phyloP scores from a whole-genome alignment of 768 basidiomycete genomes.

The Pleurotus pulmonarius region DNA sequence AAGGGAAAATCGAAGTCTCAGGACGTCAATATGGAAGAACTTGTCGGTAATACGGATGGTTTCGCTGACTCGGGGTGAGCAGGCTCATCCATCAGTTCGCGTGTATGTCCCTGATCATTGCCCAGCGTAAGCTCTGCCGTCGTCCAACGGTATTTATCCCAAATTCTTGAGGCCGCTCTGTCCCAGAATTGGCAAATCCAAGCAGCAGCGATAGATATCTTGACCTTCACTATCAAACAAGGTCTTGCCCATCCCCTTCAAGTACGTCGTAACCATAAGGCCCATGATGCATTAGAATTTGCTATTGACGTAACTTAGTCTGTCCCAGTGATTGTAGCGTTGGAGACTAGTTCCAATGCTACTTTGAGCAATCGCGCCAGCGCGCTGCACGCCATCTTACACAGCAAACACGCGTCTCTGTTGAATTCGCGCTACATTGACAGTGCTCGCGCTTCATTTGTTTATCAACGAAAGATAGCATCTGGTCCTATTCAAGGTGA shows the following conservation, averaged over 20 bases:
- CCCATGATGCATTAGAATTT: neutral
- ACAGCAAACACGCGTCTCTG: constrained; percentile 85
- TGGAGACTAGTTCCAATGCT: constrained; percentile 77
- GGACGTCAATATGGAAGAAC: constrained; percentile 84
- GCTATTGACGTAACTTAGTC: constrained; percentile 45
- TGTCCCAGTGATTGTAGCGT: constrained; percentile 85
- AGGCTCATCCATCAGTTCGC: neutral
- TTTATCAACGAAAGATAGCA: constrained; percentile 68
- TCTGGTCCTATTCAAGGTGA: constrained; percentile 51
- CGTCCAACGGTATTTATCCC: constrained; percentile 85
- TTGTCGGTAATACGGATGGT: constrained; percentile 92
- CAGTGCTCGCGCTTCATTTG: constrained; percentile 78
- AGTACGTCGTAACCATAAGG: constrained; percentile 34
- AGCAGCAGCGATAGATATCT: constrained; percentile 80
- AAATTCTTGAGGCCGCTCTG: constrained; percentile 78
- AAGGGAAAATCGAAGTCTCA: constrained; percentile 41
- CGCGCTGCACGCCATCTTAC: constrained; percentile 75
- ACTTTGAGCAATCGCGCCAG: constrained; percentile 71
- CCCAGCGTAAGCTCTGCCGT: constrained; percentile 91
- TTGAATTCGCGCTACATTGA: constrained; percentile 82
- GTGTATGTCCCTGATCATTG: neutral
- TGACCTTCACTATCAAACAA: constrained; percentile 92
- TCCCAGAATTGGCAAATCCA: constrained; percentile 71
- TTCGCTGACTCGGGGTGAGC: constrained; percentile 96
- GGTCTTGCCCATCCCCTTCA: constrained; percentile 94